These are phyloP conservation scores for Phytophthora sp. DNA, from an alignment of 352 stramenopile species.

Conservation along the genomic window DNA sequence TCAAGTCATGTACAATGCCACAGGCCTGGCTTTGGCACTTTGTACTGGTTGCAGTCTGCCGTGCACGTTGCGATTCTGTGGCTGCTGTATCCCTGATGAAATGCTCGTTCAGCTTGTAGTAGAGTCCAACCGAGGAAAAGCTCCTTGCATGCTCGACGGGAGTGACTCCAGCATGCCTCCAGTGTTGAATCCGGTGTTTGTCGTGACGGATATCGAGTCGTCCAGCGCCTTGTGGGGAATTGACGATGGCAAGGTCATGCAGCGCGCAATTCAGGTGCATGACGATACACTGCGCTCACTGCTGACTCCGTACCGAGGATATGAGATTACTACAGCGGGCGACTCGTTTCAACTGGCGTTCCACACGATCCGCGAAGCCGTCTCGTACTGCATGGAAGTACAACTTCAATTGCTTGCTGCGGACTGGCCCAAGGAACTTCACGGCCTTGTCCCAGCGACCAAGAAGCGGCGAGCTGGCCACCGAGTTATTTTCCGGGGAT, in stretches of 20 bases:
- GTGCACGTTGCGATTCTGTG: conserved; percentile 52
- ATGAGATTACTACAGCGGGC: conserved; percentile 77
- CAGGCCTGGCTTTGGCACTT: conserved; percentile 42
- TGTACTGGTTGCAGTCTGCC: conserved; percentile 58
- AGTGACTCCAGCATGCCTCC: conserved; percentile 24
- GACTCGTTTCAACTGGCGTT: conserved; percentile 80
- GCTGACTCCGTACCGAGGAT: conserved; percentile 58
- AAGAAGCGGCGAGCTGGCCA: conserved; percentile 41
- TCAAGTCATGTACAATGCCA: conserved; percentile 48
- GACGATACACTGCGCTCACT: conserved; percentile 49
- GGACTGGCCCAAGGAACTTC: conserved; percentile 67
- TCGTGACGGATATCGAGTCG: conserved; percentile 72
- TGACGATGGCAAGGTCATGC: conserved; percentile 53
- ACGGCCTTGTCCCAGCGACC: conserved; percentile 53
- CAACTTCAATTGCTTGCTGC: conserved; percentile 60
- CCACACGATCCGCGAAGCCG: conserved; percentile 65
- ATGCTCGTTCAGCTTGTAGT: conserved; percentile 50
- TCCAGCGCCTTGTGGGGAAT: conserved; percentile 67
- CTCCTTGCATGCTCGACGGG: conserved; percentile 7
- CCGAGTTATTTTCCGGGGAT: conserved; percentile 51
- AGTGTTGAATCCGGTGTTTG: conserved; percentile 57
- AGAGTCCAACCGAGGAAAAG: conserved; percentile 37
- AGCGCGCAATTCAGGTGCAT: conserved; percentile 49
- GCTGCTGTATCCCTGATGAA: conserved; percentile 53
- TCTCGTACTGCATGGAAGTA: conserved; percentile 67